These are phyloP conservation scores for Penicillium daleae DNA, from an alignment of 495 filamentous ascomycete genomes.

Conservation along the genomic window DNA sequence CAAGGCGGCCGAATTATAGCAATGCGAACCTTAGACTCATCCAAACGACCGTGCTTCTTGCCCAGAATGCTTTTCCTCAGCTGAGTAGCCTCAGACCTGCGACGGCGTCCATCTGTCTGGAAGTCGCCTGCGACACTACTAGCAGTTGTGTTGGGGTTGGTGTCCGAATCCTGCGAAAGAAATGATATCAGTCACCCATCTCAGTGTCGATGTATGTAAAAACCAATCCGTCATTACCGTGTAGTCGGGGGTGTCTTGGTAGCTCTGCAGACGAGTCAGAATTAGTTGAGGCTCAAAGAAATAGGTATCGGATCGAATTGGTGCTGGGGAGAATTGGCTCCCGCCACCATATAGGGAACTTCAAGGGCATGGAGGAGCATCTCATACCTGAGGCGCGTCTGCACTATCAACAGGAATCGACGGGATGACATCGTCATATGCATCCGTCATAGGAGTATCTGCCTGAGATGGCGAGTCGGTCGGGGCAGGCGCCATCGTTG, in stretches of 20 bases:
- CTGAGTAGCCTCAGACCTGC: conserved; percentile 80
- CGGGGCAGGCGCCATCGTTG: conserved; percentile 63
- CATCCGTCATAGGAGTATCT: conserved; percentile 64
- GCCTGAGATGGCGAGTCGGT: conserved; percentile 53
- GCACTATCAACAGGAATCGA: conserved; percentile 46
- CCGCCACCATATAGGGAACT: neutral
- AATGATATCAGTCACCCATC: conserved; percentile 13
- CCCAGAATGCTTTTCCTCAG: conserved; percentile 88
- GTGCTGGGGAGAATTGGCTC: neutral
- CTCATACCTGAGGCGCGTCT: conserved; percentile 49
- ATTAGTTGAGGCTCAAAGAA: conserved; percentile 10
- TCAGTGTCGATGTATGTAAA: neutral
- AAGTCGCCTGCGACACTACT: conserved; percentile 83
- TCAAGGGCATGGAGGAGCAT: neutral
- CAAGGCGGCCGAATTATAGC: neutral
- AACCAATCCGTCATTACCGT: conserved; percentile 50
- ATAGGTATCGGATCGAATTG: neutral
- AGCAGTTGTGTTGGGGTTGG: conserved; percentile 87
- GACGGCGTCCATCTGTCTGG: conserved; percentile 75
- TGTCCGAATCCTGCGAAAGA: conserved; percentile 73
- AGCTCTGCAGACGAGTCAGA: conserved; percentile 51
- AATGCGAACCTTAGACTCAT: conserved; percentile 80
- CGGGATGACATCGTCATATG: conserved; percentile 53
- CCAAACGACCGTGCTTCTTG: conserved; percentile 89
- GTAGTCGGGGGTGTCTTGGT: conserved; percentile 82